Percentiles rank a stretch among this genome's conserved stretches.
Conservation (phyloP, 1,139 yeast genomes). For the Waltiozyma solani region DNA sequence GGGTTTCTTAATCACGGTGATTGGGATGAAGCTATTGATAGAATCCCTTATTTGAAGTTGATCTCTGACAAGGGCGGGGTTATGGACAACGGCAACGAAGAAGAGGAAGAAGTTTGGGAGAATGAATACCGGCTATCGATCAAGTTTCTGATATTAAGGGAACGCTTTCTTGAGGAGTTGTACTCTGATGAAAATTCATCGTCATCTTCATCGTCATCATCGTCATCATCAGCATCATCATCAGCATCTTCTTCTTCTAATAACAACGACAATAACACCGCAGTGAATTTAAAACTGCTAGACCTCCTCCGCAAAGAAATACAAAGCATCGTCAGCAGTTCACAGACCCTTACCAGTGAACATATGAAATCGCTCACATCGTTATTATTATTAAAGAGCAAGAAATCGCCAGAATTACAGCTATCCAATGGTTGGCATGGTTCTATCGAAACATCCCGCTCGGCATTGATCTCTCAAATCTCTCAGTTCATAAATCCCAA, state of each 20-base stretch:
- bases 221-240: background rate
- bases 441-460: conserved; percentile 29
- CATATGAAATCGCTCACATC: conserved; percentile 25
- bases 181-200: conserved; percentile 18
- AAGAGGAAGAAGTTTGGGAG: conserved; percentile 15
- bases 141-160: conserved; percentile 25
- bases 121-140: conserved; percentile 14
- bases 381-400: conserved; percentile 25
- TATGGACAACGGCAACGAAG: background rate
- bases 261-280: too few species aligned
- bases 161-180: conserved; percentile 31
- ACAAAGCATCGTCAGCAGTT: conserved; percentile 19
- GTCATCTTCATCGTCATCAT: background rate
- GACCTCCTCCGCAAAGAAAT: conserved; percentile 30
- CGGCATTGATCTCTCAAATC: conserved; percentile 31
- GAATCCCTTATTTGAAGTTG: background rate
- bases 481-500: conserved; percentile 39
- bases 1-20: conserved; percentile 30
- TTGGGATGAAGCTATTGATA: conserved; percentile 27
- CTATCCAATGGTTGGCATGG: conserved; percentile 28
- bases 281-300: conserved; percentile 21
- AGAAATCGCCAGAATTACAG: conserved; percentile 20
- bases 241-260: conserved; percentile 17
- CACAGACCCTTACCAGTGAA: conserved; percentile 2
- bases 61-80: background rate